Conservation (phyloP, 257 asterid species). For the Ocimum tenuiflorum region DNA sequence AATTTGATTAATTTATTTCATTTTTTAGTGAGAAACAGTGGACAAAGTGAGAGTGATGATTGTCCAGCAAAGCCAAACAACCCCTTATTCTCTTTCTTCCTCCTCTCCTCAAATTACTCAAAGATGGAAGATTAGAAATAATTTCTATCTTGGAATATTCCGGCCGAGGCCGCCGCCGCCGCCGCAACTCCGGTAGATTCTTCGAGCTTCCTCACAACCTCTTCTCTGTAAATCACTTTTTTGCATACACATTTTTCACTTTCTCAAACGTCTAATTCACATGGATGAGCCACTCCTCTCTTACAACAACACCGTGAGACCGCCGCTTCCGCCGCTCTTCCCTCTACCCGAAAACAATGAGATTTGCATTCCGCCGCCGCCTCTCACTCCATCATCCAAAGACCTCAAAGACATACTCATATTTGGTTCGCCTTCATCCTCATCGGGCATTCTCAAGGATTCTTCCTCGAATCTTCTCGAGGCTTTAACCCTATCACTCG, state of each 20-base stretch:
- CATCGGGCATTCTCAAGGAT: slow-evolving; percentile 29
- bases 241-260: too few species aligned
- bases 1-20: too few species aligned
- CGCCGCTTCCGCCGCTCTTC: slow-evolving; percentile 27
- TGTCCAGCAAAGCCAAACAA: too few species aligned
- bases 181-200: too few species aligned
- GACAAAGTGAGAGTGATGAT: too few species aligned
- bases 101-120: too few species aligned
- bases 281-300: slow-evolving; percentile 81
- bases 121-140: too few species aligned
- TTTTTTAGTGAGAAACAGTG: too few species aligned
- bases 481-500: slow-evolving; percentile 30
- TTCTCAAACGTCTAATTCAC: not conserved
- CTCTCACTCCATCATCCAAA: slow-evolving; percentile 50
- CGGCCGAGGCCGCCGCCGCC: too few species aligned
- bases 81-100: too few species aligned
- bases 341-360: slow-evolving; percentile 64
- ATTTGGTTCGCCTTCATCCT: slow-evolving; percentile 55
- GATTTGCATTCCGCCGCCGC: slow-evolving; percentile 45
- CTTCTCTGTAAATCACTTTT: not conserved
- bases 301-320: slow-evolving; percentile 23
- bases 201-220: slow-evolving; percentile 8
- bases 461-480: slow-evolving; percentile 36
- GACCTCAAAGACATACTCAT: slow-evolving; percentile 66
- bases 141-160: slow-evolving; percentile 5